Evolutionary conservation across 345 rosid species (phyloP).

Genomic region (Corchorus olitorius): DNA sequence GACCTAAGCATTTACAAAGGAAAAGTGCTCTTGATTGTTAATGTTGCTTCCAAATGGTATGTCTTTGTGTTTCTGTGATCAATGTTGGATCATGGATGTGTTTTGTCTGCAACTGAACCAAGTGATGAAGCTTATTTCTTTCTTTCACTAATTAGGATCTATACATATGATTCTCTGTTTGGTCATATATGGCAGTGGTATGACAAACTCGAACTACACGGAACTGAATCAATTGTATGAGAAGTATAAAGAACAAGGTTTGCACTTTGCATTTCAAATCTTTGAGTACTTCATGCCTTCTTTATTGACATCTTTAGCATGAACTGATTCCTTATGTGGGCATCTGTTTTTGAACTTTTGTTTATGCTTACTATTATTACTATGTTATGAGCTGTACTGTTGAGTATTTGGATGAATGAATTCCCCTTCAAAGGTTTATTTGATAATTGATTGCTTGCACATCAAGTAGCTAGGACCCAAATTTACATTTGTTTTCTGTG

Average conservation of each 20-base stretch:
- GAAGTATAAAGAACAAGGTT: conserved; percentile 84
- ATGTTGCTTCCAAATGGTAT: conserved; percentile 77
- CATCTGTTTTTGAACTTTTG: neutral
- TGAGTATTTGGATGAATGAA: neutral
- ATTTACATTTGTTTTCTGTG: conserved; percentile 9
- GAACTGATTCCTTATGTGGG: neutral
- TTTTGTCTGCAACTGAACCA: neutral
- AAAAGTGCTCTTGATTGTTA: conserved; percentile 63
- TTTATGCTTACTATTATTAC: neutral
- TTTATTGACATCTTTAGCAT: neutral
- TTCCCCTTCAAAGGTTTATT: neutral
- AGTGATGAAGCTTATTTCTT: neutral
- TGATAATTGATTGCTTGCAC: neutral
- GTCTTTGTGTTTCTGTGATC: conserved; percentile 1
- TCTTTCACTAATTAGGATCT: neutral
- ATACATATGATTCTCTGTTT: neutral
- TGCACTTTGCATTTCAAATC: conserved; percentile 28
- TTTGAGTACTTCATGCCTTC: neutral
- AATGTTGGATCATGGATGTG: neutral
- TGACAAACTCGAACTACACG: conserved; percentile 83
- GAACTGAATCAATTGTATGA: conserved; percentile 74
- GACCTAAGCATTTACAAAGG: conserved; percentile 57
- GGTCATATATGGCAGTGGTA: conserved; percentile 55
- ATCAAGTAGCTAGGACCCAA: neutral
- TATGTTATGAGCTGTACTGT: neutral